These are phyloP conservation scores for Bonia amplexicaulis DNA, from an alignment of 176 grass and related monocot genomes.

Conservation along the genomic window DNA sequence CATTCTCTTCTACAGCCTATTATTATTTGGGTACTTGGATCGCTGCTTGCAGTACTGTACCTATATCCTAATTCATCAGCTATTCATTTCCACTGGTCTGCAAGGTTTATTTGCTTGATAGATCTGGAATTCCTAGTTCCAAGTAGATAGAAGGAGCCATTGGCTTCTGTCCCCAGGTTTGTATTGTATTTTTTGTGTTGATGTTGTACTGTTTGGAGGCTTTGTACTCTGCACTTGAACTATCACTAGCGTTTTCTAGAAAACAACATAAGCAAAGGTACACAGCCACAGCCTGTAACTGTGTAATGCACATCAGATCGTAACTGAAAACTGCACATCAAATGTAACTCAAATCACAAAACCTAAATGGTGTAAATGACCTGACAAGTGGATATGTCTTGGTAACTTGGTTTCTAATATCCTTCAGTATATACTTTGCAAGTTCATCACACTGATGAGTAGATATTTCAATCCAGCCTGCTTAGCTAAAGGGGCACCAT, in stretches of 20 bases:
- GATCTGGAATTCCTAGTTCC: neutral
- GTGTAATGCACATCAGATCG: neutral
- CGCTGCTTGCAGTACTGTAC: neutral
- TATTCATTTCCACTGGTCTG: neutral
- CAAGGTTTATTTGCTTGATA: neutral
- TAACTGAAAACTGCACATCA: neutral
- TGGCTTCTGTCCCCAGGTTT: neutral
- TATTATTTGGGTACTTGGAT: neutral
- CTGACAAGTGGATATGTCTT: neutral
- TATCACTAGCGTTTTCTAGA: neutral
- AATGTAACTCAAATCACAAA: neutral
- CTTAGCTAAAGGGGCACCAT: constrained; percentile 22
- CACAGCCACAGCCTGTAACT: neutral
- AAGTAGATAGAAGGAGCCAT: neutral
- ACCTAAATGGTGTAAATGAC: neutral
- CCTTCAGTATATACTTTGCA: neutral
- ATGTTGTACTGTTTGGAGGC: neutral
- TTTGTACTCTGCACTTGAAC: neutral
- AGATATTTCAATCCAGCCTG: constrained; percentile 24
- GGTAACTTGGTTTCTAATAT: neutral
- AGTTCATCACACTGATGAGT: neutral
- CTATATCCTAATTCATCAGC: neutral
- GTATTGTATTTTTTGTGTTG: neutral
- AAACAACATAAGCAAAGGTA: neutral
- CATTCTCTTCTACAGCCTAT: too few species aligned